Conservation (phyloP, 805 yeast genomes). For the Dipodascus albidus region DNA sequence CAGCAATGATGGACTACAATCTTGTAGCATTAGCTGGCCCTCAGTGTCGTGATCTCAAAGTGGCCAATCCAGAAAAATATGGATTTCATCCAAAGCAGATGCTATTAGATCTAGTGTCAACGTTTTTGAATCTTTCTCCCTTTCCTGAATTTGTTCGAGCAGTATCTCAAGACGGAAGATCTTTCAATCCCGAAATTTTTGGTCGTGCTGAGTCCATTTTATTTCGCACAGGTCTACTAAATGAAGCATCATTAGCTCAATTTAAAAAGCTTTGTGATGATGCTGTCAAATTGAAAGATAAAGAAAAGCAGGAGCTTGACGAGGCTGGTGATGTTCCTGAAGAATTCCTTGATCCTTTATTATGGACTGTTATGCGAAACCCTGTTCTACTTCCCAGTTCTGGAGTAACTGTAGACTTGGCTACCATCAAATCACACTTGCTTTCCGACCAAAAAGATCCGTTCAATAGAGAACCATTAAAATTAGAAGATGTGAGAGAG, state of each 20-base stretch:
- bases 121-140: slow-evolving; percentile 59
- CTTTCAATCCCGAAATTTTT: slow-evolving; percentile 60
- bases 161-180: slow-evolving; percentile 85
- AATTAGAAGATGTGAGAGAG: slow-evolving; percentile 77
- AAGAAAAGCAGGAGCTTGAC: slow-evolving; percentile 61
- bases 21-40: slow-evolving; percentile 92
- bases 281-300: slow-evolving; percentile 49
- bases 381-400: slow-evolving; percentile 93
- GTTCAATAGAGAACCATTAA: slow-evolving; percentile 85
- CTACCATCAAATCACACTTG: slow-evolving; percentile 87
- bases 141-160: slow-evolving; percentile 63
- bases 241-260: slow-evolving; percentile 39
- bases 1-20: slow-evolving; percentile 93
- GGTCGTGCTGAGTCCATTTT: slow-evolving; percentile 60
- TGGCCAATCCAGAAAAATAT: slow-evolving; percentile 70
- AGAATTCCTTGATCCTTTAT: slow-evolving; percentile 91
- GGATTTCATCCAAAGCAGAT: slow-evolving; percentile 70
- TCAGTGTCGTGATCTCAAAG: slow-evolving; percentile 79
- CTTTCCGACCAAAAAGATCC: slow-evolving; percentile 96
- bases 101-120: slow-evolving; percentile 56
- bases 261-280: slow-evolving; percentile 45
- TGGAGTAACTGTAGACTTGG: slow-evolving; percentile 71
- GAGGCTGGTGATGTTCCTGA: slow-evolving; percentile 94
- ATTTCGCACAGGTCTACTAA: slow-evolving; percentile 40
- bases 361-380: slow-evolving; percentile 91